Percentiles rank a stretch among this genome's conserved stretches.
These are phyloP conservation scores for Podaxis sp. DNA, from an alignment of 768 basidiomycete genomes.

Conservation along the genomic window DNA sequence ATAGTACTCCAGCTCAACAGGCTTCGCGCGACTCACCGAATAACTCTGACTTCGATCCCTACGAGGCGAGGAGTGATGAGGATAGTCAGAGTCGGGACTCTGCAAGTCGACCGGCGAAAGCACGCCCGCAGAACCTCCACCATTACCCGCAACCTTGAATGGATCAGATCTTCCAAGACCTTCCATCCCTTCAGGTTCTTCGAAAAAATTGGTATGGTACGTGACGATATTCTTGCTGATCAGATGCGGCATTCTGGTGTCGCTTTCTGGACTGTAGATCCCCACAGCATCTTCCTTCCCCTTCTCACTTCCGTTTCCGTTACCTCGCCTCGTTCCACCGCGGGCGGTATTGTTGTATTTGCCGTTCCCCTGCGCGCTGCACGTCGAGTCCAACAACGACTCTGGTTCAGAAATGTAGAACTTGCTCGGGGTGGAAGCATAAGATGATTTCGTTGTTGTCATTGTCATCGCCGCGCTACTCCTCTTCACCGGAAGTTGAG, in stretches of 20 bases:
- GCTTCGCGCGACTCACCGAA: neutral
- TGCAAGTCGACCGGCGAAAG: constrained; percentile 10
- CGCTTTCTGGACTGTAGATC: constrained; percentile 1
- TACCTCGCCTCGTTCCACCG: neutral
- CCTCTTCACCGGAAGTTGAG: constrained; percentile 3
- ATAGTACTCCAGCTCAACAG: constrained; percentile 6
- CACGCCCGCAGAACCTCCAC: neutral
- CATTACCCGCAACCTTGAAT: neutral
- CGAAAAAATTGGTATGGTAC: constrained; percentile 9
- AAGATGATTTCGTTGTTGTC: constrained; percentile 2
- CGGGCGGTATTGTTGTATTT: neutral
- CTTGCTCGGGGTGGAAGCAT: constrained; percentile 12
- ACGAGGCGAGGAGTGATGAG: neutral
- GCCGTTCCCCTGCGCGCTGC: neutral
- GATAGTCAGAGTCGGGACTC: neutral
- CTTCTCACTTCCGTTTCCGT: neutral
- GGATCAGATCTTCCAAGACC: constrained; percentile 6
- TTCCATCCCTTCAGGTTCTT: neutral
- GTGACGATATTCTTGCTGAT: constrained; percentile 9
- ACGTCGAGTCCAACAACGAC: neutral
- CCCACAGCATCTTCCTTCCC: neutral
- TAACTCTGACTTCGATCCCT: constrained; percentile 7
- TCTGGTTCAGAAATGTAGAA: constrained; percentile 11
- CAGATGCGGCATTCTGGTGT: constrained; percentile 6
- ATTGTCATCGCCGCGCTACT: neutral